These are phyloP conservation scores for Conoideocrella luteorostrata DNA, from an alignment of 2,329 filamentous ascomycete genomes.

Conservation along the genomic window DNA sequence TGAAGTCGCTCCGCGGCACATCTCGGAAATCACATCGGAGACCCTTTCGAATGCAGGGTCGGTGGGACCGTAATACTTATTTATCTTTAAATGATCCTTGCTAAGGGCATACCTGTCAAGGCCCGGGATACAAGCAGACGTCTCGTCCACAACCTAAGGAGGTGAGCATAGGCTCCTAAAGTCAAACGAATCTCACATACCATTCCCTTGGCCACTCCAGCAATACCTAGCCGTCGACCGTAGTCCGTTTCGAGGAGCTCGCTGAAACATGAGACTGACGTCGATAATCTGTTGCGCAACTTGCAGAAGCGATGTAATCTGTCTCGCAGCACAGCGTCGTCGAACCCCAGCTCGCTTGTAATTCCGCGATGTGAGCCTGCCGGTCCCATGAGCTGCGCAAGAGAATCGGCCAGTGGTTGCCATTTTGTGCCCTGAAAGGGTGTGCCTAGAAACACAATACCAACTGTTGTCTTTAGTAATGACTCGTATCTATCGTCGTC, in stretches of 20 bases:
- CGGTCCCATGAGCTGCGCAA: too few species aligned
- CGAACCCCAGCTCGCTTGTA: conserved; percentile 11
- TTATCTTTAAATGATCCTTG: conserved; percentile 9
- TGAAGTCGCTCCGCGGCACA: conserved; percentile 1
- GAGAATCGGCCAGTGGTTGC: too few species aligned
- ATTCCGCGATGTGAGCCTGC: background rate
- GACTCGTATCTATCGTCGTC: conserved; percentile 7
- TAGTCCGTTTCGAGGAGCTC: conserved; percentile 15
- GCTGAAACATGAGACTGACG: conserved; percentile 12
- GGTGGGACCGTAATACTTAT: conserved; percentile 7
- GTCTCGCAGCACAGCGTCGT: conserved; percentile 11
- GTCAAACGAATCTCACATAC: conserved; percentile 8
- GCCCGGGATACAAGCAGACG: conserved; percentile 8
- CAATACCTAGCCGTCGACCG: conserved; percentile 4
- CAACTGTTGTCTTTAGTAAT: background rate
- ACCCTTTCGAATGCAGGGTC: conserved; percentile 7
- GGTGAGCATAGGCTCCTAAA: background rate
- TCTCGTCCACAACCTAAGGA: conserved; percentile 7
- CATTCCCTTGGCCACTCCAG: conserved; percentile 7
- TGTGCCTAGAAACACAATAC: background rate
- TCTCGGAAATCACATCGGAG: conserved; percentile 6
- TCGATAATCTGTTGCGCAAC: conserved; percentile 8
- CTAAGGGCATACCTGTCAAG: conserved; percentile 6
- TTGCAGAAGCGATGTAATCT: conserved; percentile 13
- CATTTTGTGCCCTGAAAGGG: background rate